phyloP scores from a whole-genome alignment of 2,329 filamentous ascomycete species.

The Rutstroemia sp. region DNA sequence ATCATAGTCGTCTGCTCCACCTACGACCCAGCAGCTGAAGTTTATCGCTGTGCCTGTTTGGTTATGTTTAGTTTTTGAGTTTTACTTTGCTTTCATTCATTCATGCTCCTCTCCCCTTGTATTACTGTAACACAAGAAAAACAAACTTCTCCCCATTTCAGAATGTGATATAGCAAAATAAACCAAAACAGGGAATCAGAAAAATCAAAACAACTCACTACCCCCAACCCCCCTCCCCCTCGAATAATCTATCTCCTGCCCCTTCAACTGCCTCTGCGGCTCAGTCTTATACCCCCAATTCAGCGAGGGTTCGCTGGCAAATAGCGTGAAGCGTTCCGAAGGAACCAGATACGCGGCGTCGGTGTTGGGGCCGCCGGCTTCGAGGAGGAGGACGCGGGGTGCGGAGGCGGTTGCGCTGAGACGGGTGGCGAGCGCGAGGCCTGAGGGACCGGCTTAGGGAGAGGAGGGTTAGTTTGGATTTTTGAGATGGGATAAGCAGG shows the following conservation, averaged over 20 bases:
- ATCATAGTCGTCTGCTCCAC: slow-evolving; percentile 53
- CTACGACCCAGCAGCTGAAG: slow-evolving; percentile 41
- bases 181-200: no score
- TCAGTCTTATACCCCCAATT: slow-evolving; percentile 25
- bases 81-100: no score
- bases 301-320: slow-evolving; percentile 31
- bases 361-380: slow-evolving; percentile 47
- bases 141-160: no score
- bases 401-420: slow-evolving; percentile 40
- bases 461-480: not conserved
- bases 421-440: slow-evolving; percentile 45
- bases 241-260: slow-evolving; percentile 25
- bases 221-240: slow-evolving; percentile 34
- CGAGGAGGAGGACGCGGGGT: slow-evolving; percentile 51
- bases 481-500: not conserved
- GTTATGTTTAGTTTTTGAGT: no score
- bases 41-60: slow-evolving; percentile 30
- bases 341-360: slow-evolving; percentile 40
- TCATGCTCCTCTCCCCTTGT: no score
- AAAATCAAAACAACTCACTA: slow-evolving; percentile 4
- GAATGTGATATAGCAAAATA: no score
- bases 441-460: slow-evolving; percentile 48
- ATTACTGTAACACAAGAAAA: no score
- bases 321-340: slow-evolving; percentile 46
- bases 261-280: slow-evolving; percentile 21